Evolutionary conservation across 2,329 filamentous ascomycete species (phyloP), one percentile per base, ranked within the genome.

Genomic region (Paradendryphiella salina): DNA sequence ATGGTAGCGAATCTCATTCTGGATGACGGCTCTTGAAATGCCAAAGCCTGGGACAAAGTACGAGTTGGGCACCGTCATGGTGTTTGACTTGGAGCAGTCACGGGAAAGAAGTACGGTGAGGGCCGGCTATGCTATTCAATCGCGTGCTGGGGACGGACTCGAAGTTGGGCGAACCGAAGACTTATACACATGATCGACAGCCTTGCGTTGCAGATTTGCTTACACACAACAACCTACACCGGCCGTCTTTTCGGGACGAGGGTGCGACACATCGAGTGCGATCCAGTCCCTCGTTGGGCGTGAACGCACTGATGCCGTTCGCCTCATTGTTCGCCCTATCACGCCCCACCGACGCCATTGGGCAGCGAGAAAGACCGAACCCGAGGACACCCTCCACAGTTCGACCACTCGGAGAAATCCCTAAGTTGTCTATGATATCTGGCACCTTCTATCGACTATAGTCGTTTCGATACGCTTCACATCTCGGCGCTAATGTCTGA

Each of bases 41-140:
- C 73, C 74, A 50, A 66, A 75, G 26, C 74, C 73, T 13, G 74
- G 73, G 4, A 76, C 65, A 46, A 76, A 76, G 57, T 76, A 76
- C 35, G 68, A 74, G 52, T 75, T 74, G 29, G 65, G 46, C 21
- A 54, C 45, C 44, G 67, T 31, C 69, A 72, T 72, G 37, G 17
- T 52, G 29, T 41, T 23, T 34, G 26, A 8, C 33, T 41, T 37
- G 38, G 20, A 41, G 21, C 32, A 40, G 26, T 35, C 18, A 44
- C 35, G 23, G 45, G 40, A 38, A 43, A 39, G 46, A 37, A 26
- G 33, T 51, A 55, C 50, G 46, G 49, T 54, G 44, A 43, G 48
- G 48, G 36, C 44, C 46, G 39, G 37, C 50, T 54, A 49, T 43
- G 45, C 41, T 50, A 44, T 57, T 44, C 39, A 38, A 41, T 49